phyloP scores from a whole-genome alignment of 805 yeast species.

The Nakazawaea peltata region DNA sequence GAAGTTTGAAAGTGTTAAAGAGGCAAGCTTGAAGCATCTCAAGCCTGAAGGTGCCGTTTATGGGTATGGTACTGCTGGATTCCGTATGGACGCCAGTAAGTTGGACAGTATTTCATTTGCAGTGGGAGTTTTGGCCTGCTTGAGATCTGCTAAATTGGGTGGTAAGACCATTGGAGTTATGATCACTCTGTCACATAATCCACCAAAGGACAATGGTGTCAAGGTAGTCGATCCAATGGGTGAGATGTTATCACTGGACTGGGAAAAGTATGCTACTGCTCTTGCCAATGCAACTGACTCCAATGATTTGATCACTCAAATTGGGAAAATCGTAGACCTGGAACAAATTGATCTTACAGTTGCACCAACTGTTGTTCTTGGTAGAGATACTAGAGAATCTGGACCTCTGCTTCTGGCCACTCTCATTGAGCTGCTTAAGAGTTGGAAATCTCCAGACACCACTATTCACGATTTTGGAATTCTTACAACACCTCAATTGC shows the following conservation, averaged over 20 bases:
- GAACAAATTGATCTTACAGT: slow-evolving; percentile 37
- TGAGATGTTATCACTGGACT: slow-evolving; percentile 72
- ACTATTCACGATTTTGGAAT: slow-evolving; percentile 55
- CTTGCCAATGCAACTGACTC: slow-evolving; percentile 62
- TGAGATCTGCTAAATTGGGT: slow-evolving; percentile 65
- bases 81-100: slow-evolving; percentile 62
- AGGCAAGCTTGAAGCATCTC: slow-evolving; percentile 29
- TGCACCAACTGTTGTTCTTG: slow-evolving; percentile 51
- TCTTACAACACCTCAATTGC: slow-evolving; percentile 91
- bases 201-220: slow-evolving; percentile 87
- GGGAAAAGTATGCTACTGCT: slow-evolving; percentile 80
- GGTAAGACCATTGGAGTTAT: slow-evolving; percentile 85
- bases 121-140: slow-evolving; percentile 73
- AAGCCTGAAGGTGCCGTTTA: slow-evolving; percentile 36
- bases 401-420: slow-evolving; percentile 59
- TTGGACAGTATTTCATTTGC: slow-evolving; percentile 79
- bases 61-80: slow-evolving; percentile 99
- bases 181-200: slow-evolving; percentile 95
- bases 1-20: too few species aligned
- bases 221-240: slow-evolving; percentile 93
- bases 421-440: slow-evolving; percentile 52
- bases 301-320: slow-evolving; percentile 31
- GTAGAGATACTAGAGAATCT: slow-evolving; percentile 83
- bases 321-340: slow-evolving; percentile 29
- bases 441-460: slow-evolving; percentile 29